phyloP scores from a whole-genome alignment of 306 rosid species.

The Parietaria judaica region DNA sequence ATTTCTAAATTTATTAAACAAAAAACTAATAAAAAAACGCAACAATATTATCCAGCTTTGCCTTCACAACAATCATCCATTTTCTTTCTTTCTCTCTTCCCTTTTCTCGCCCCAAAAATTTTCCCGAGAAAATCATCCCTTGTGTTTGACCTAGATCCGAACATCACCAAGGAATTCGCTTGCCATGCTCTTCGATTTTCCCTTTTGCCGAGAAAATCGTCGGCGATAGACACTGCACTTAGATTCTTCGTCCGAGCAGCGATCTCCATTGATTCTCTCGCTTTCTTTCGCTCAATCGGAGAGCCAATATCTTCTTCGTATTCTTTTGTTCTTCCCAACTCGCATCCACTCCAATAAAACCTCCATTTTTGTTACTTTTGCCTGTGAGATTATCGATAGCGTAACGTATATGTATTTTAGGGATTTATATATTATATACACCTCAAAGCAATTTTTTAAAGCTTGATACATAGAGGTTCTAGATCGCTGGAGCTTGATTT shows the following conservation, averaged over 20 bases:
- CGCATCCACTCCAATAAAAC: constrained; percentile 2
- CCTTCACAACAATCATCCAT: constrained; percentile 18
- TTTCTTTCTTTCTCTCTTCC: constrained; percentile 1
- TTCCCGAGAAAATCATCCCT: constrained; percentile 17
- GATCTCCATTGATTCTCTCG: background rate
- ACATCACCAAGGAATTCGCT: constrained; percentile 20
- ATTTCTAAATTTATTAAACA: no score
- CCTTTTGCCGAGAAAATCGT: constrained; percentile 14
- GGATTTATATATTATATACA: constrained; percentile 17
- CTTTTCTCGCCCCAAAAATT: constrained; percentile 5
- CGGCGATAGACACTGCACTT: constrained; percentile 20
- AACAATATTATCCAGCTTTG: constrained; percentile 13
- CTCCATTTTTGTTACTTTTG: constrained; percentile 17
- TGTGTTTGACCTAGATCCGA: constrained; percentile 41
- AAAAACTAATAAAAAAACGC: background rate
- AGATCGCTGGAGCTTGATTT: constrained; percentile 30
- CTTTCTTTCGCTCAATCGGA: constrained; percentile 6
- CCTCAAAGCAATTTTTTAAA: constrained; percentile 10
- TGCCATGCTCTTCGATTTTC: background rate
- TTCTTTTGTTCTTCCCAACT: background rate
- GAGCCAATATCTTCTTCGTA: background rate
- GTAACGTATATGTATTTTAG: constrained; percentile 4
- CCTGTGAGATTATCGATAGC: constrained; percentile 22
- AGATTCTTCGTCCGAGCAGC: constrained; percentile 17
- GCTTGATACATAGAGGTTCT: constrained; percentile 18